Evolutionary conservation across 2,329 filamentous ascomycete species (phyloP), one percentile per base, ranked within the genome.

Genomic region (Sphaerulina musiva): DNA sequence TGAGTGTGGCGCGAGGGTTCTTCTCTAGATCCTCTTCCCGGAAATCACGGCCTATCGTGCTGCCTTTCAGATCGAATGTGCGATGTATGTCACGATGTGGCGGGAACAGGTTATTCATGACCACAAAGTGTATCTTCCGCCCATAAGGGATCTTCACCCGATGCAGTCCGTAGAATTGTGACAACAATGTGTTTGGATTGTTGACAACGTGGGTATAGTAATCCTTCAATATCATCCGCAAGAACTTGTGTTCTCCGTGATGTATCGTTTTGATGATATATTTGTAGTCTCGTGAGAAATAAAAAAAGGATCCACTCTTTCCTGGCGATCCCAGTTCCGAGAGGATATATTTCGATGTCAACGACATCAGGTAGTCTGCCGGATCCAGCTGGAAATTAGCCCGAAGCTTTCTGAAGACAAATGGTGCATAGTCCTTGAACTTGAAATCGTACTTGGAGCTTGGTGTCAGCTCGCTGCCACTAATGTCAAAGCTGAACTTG

Each of bases 221-320:
- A 57, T 97, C 88, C 68, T 86, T 89, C 54, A 95, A 76, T 54
- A 92, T 87, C 72, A 86, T 90, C 48, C 88, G 80, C 46, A 95
- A 78, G 60, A 92, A 91, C 66, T 91, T 91, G 76, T 92, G 88
- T 72, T 98, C 93, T 64, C 84, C 83, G 66, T 97, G 93, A 70
- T 98, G 93, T 63, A 98, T 97, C 20, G 93, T 98, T 75, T 98
- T 98, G 81, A 98, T 98, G 74, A 98, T 98, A 74, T 98, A 98
- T 74, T 96, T 97, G 80, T 98, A 98, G 74, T 98, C 93, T 66
- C 93, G 82, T 46, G 93, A 97, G 74, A 97, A 98, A 78, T 98
- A 98, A 76, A 98, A 98, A 76, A 98, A 98, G 72, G 91, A 97
- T 61, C 93, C 93, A 71, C 91, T 96, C 77, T 98, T 98, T 56